Evolutionary conservation across 2,329 filamentous ascomycete genomes (phyloP).

Genomic region (Calonectria hawksworthii): DNA sequence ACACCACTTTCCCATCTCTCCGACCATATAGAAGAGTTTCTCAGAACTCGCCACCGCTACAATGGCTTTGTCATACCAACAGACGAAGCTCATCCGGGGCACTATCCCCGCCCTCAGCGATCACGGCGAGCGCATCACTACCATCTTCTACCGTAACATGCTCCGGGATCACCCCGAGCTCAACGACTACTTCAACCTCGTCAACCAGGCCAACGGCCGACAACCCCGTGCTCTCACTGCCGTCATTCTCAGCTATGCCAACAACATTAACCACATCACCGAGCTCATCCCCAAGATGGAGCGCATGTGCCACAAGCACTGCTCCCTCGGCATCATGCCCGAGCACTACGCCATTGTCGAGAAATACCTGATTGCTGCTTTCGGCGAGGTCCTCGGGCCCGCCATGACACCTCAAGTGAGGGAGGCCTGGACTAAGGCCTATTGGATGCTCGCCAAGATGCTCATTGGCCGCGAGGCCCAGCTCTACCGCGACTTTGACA

Average conservation of each 20-base stretch:
- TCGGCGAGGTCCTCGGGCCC: conserved; percentile 75
- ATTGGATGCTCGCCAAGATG: conserved; percentile 80
- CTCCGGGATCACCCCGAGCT: conserved; percentile 75
- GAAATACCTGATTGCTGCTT: conserved; percentile 76
- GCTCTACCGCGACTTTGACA: conserved; percentile 72
- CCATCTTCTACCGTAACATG: conserved; percentile 80
- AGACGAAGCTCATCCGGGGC: conserved; percentile 76
- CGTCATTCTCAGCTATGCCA: conserved; percentile 76
- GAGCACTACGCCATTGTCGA: conserved; percentile 81
- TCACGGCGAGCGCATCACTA: conserved; percentile 77
- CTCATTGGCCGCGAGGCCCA: conserved; percentile 76
- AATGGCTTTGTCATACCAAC: conserved; percentile 63
- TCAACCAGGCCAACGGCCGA: conserved; percentile 53
- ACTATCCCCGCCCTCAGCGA: conserved; percentile 78
- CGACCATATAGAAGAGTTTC: background rate
- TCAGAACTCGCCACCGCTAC: conserved; percentile 36
- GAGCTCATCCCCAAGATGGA: conserved; percentile 68
- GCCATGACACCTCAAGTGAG: conserved; percentile 74
- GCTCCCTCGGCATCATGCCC: conserved; percentile 75
- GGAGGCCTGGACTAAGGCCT: conserved; percentile 79
- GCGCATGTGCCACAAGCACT: conserved; percentile 79
- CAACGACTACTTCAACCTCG: conserved; percentile 76
- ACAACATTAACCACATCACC: conserved; percentile 75
- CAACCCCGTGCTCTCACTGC: conserved; percentile 53
- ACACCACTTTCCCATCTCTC: background rate